A percentile compares a stretch with the other conserved stretches of the same genome.
phyloP scores from a whole-genome alignment of 225 moss, liverwort and hornwort genomes.

The Physcomitrium patens region DNA sequence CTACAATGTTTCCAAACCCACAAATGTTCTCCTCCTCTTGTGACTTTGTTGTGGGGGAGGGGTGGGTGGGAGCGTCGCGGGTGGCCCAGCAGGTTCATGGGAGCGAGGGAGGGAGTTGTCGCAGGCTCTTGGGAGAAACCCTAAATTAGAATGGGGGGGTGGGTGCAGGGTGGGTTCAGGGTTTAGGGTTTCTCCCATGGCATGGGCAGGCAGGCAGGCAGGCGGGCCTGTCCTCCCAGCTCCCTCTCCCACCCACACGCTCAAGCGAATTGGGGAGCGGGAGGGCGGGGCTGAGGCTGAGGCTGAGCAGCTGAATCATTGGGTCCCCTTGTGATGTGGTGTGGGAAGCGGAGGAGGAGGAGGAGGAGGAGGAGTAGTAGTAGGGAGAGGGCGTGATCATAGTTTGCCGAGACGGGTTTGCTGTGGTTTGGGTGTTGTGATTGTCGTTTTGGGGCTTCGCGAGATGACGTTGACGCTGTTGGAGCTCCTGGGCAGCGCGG shows the following conservation, averaged over 20 bases:
- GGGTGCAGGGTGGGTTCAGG: conserved; percentile 14
- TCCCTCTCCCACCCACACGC: conserved; percentile 15
- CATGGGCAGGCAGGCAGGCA: not conserved
- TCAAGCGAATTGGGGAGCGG: conserved; percentile 25
- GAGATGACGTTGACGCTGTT: conserved; percentile 60
- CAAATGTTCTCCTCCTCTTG: too few species aligned
- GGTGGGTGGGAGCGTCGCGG: too few species aligned
- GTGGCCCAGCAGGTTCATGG: too few species aligned
- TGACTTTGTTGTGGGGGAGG: too few species aligned
- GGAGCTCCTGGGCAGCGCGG: conserved; percentile 51
- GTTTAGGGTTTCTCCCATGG: conserved; percentile 35
- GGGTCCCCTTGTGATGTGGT: too few species aligned
- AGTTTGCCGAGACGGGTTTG: not conserved
- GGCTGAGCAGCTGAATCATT: too few species aligned
- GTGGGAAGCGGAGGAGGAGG: too few species aligned
- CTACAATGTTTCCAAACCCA: too few species aligned
- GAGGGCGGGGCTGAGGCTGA: conserved; percentile 9
- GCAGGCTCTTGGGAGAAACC: conserved; percentile 8
- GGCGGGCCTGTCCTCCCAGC: too few species aligned
- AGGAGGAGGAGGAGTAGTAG: too few species aligned
- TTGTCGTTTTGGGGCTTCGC: not conserved
- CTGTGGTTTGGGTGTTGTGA: conserved; percentile 14
- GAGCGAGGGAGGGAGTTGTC: not conserved
- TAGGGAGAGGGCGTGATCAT: too few species aligned
- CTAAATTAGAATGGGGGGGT: not conserved